Conservation (phyloP, 139 green algal genomes). For the Closterium sp. region DNA sequence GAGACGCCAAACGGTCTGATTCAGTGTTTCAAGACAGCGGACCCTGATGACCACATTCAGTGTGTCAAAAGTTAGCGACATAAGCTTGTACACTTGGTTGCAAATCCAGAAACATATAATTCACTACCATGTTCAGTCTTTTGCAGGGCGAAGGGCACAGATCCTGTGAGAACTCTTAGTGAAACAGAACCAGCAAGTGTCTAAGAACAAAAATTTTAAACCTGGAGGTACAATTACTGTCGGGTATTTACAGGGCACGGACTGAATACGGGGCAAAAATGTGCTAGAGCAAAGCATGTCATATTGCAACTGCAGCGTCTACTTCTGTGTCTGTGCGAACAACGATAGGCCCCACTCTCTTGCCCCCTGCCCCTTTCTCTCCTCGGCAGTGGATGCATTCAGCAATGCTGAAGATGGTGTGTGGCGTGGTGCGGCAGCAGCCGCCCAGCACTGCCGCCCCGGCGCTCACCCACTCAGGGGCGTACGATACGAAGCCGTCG, state of each 20-base stretch:
- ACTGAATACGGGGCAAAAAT: neutral
- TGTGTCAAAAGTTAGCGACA: neutral
- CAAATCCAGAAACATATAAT: too few relatives aligned
- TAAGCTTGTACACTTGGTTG: too few relatives aligned
- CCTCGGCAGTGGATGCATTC: neutral
- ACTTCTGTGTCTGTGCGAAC: neutral
- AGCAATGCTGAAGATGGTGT: slow-evolving; percentile 32
- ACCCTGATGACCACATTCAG: neutral
- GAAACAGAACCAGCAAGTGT: too few relatives aligned
- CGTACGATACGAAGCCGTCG: slow-evolving; percentile 31
- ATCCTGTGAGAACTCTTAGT: too few relatives aligned
- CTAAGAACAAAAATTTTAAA: neutral
- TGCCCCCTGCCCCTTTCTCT: neutral
- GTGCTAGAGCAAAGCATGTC: neutral
- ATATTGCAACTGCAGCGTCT: neutral
- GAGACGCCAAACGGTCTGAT: neutral
- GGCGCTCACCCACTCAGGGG: slow-evolving; percentile 20
- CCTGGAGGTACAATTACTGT: neutral
- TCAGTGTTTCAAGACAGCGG: neutral
- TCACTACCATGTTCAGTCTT: too few relatives aligned
- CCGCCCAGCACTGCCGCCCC: slow-evolving; percentile 43
- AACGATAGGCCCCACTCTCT: neutral
- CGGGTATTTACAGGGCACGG: neutral
- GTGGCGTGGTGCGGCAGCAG: slow-evolving; percentile 49
- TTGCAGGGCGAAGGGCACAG: too few relatives aligned